Conservation (phyloP, 768 basidiomycete genomes). For the Xerocomellus intermedius region DNA sequence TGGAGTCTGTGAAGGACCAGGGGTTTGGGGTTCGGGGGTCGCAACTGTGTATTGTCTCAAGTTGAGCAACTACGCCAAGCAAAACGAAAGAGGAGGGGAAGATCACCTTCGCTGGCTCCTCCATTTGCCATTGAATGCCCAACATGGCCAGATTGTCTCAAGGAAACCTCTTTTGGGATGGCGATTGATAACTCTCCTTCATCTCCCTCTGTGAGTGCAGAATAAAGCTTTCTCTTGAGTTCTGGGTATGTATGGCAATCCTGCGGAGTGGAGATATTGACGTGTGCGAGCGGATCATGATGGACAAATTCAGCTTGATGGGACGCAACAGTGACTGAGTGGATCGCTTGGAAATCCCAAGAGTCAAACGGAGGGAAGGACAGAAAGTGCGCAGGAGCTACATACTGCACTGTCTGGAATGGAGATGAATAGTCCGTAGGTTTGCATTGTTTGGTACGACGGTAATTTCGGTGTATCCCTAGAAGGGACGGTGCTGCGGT, state of each 20-base stretch:
- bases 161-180: conserved; percentile 69
- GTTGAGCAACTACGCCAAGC: conserved; percentile 6
- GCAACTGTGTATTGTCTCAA: conserved; percentile 42
- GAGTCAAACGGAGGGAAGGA: conserved; percentile 25
- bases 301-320: conserved; percentile 76
- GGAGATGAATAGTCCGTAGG: conserved; percentile 80
- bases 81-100: not conserved
- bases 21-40: conserved; percentile 84
- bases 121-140: conserved; percentile 36
- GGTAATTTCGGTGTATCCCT: conserved; percentile 95
- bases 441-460: conserved; percentile 77
- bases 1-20: conserved; percentile 39
- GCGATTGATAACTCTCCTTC: conserved; percentile 94
- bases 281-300: conserved; percentile 68
- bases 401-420: conserved; percentile 87
- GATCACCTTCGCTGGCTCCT: conserved; percentile 57
- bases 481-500: conserved; percentile 16
- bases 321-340: conserved; percentile 69
- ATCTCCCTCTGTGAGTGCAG: conserved; percentile 86
- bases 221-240: conserved; percentile 87
- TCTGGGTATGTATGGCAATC: conserved; percentile 92
- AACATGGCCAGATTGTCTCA: conserved; percentile 57
- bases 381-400: conserved; percentile 15
- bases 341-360: conserved; percentile 49
- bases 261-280: conserved; percentile 62